Evolutionary conservation across 345 rosid species (phyloP).

Genomic region (Aegle marmelos): DNA sequence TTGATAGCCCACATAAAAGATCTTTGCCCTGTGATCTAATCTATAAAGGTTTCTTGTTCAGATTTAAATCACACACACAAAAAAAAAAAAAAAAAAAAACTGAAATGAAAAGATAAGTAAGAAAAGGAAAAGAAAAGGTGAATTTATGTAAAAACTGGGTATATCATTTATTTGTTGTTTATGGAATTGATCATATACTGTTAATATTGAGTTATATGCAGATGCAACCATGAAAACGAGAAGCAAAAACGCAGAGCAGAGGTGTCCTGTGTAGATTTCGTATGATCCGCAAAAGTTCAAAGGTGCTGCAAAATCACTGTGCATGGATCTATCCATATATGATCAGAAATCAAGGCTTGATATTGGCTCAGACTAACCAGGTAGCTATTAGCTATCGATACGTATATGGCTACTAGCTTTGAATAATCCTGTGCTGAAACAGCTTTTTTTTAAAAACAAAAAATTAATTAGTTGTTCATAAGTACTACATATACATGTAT

Average conservation of each 20-base stretch:
- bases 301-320: not conserved
- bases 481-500: too few species aligned
- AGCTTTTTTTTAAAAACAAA: too few species aligned
- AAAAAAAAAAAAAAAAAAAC: not conserved
- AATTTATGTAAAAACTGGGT: too few species aligned
- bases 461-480: too few species aligned
- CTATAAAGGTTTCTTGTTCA: not conserved
- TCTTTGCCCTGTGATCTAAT: not conserved
- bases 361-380: too few species aligned
- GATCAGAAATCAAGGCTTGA: too few species aligned
- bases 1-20: not conserved
- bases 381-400: too few species aligned
- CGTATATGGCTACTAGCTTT: too few species aligned
- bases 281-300: not conserved
- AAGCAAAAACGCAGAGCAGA: not conserved
- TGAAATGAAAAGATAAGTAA: not conserved
- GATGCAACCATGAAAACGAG: not conserved
- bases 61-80: not conserved
- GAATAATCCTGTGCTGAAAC: too few species aligned
- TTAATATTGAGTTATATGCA: not conserved
- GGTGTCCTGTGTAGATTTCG: not conserved
- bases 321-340: not conserved
- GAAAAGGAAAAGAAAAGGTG: too few species aligned
- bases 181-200: too few species aligned
- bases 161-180: too few species aligned